phyloP scores from a whole-genome alignment of 306 rosid genomes.

The Corylus avellana region DNA sequence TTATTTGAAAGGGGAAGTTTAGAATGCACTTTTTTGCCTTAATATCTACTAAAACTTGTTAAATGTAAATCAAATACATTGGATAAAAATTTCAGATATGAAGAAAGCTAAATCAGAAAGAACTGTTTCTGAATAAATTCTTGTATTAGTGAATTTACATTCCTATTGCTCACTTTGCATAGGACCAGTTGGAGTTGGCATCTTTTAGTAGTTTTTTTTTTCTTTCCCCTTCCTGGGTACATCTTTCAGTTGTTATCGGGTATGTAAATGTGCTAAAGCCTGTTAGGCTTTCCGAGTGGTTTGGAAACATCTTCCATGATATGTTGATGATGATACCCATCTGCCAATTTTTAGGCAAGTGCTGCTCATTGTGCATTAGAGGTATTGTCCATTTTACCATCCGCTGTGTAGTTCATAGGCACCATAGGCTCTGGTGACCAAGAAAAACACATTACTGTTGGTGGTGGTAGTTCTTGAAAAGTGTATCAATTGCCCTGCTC shows the following conservation, averaged over 20 bases:
- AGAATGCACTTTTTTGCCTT: background rate
- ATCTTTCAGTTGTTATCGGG: background rate
- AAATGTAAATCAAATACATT: background rate
- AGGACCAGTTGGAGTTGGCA: background rate
- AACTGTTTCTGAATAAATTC: background rate
- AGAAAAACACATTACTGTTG: background rate
- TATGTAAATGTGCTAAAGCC: background rate
- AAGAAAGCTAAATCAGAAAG: background rate
- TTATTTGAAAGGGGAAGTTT: background rate
- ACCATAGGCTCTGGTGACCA: background rate
- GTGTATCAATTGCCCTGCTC: background rate
- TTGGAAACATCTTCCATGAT: background rate
- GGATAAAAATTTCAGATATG: background rate
- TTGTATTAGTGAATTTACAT: background rate
- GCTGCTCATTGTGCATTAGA: background rate
- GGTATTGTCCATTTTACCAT: background rate
- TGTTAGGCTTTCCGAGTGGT: background rate
- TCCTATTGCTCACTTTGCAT: background rate
- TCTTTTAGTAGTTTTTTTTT: no score
- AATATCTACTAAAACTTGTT: background rate
- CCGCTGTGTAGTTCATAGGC: background rate
- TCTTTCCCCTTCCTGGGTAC: no score
- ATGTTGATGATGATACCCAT: background rate
- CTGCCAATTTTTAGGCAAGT: background rate
- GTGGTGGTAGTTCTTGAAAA: no score